Conservation (phyloP, 2,329 filamentous ascomycete genomes). For the Pseudopyricularia javanii region DNA sequence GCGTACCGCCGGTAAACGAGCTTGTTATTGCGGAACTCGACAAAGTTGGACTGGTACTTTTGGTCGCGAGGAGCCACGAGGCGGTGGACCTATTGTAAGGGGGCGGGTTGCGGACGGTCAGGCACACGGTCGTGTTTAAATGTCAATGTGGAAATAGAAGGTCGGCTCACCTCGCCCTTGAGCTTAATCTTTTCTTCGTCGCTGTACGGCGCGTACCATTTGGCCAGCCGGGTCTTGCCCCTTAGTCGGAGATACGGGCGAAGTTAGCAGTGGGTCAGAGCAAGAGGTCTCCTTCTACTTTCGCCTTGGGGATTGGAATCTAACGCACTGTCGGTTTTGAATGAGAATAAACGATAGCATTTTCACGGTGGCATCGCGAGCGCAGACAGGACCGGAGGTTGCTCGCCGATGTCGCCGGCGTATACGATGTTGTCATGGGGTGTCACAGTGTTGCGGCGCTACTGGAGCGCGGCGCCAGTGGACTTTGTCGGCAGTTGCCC, state of each 20-base stretch:
- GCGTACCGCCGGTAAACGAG: constrained; percentile 98
- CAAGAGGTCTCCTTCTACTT: background rate
- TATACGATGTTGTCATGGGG: too few species aligned
- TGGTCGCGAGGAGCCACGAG: constrained; percentile 96
- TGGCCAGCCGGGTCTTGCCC: constrained; percentile 95
- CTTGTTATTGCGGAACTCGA: constrained; percentile 93
- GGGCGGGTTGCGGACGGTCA: constrained; percentile 1
- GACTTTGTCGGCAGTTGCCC: too few species aligned
- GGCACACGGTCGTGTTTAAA: too few species aligned
- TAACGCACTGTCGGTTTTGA: constrained; percentile 68
- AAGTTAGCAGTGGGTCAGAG: constrained; percentile 1
- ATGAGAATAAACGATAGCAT: constrained; percentile 83
- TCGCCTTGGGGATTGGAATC: too few species aligned
- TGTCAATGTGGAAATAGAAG: constrained; percentile 5
- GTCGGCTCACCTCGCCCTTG: constrained; percentile 70
- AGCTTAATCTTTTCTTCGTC: constrained; percentile 99
- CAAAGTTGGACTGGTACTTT: constrained; percentile 99
- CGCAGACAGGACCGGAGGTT: background rate
- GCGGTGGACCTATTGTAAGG: constrained; percentile 64
- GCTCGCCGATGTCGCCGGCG: background rate
- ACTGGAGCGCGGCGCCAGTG: background rate
- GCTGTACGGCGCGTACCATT: constrained; percentile 98
- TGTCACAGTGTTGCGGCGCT: too few species aligned
- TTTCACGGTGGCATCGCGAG: background rate
- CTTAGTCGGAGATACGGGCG: constrained; percentile 28